A percentile compares a stretch with the other conserved stretches of the same genome.
Evolutionary conservation across 2,329 filamentous ascomycete species (phyloP).

Genomic region (Trichoderma harzianum): DNA sequence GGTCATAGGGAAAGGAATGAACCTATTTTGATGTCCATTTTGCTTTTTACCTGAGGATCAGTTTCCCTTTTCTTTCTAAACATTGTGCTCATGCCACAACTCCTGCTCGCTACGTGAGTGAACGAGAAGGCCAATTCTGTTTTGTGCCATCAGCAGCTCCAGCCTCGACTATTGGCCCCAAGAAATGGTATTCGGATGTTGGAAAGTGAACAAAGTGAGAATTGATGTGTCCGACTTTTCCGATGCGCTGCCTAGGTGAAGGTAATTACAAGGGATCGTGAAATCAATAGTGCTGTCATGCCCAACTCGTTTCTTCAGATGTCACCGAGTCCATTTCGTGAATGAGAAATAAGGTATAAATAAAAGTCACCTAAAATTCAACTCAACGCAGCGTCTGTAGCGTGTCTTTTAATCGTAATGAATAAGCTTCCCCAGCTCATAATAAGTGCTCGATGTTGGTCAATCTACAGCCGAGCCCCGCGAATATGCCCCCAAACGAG

Average conservation of each 20-base stretch:
- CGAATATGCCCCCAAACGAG: background rate
- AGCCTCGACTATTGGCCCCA: background rate
- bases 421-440: background rate
- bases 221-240: background rate
- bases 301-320: background rate
- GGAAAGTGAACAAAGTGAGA: background rate
- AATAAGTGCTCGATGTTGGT: background rate
- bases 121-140: background rate
- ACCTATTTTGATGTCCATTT: conserved; percentile 31
- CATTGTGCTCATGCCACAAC: background rate
- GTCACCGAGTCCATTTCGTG: background rate
- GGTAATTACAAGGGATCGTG: background rate
- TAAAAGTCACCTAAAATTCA: background rate
- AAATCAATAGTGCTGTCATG: background rate
- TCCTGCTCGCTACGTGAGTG: background rate
- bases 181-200: background rate
- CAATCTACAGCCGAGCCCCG: conserved; percentile 2
- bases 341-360: background rate
- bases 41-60: background rate
- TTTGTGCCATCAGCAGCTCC: background rate
- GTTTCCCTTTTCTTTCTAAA: background rate
- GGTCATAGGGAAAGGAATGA: conserved; percentile 42
- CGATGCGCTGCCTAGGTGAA: background rate
- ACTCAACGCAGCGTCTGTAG: background rate
- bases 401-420: background rate